Base-by-base conservation (phyloP, 2,329 filamentous ascomycete genomes). In the Aspergillus glaucus region DNA sequence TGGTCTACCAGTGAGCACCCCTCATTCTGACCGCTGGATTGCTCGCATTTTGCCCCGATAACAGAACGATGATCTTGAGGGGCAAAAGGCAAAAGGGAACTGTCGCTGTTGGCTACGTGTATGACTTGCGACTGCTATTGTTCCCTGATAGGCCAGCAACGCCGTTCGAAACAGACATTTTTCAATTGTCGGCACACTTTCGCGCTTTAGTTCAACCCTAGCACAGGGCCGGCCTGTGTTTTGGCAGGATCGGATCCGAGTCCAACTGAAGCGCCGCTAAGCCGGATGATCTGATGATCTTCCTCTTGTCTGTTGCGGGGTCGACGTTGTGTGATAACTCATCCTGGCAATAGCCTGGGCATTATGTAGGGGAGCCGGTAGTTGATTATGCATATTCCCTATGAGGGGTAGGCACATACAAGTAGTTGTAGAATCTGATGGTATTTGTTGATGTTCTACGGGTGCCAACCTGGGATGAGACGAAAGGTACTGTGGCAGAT, bases 251-350 rank as follows among this genome's bases (percentile, higher is more conserved):
- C 15, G 15, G 8, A 6, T 40, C 15, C 37, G 4, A 40, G 37
- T 40, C 17, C 10, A 36, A 36, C 21, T 48, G 40, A 39, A 30
- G 30, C 43, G 36, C 24, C 44, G 24, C 37, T 50, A 49, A 44
- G 17, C 28, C 48, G 48, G 55, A 45, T 51, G 51, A 57, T 56
- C 56, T 47, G 55, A 47, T 41, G 55, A 56, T 59, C 49, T 39
- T 39, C 50, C 28, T 36, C 34, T 30, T 40, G 24, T 45, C 32
- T 44, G n/a, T 28, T 48, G 53, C 51, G 55, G 53, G 53, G 53
- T 56, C 45, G 42, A 48, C 42, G 44, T 46, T 45, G 46, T 41
- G 44, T 22, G 32, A 34, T 47, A 43, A 46, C 44, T 30, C 4
- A 30, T 12, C 26, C 26, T 12, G 26, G 10, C 10, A 12, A 30